These are phyloP conservation scores for Groenewaldozyma auringiensis DNA, from an alignment of 1,139 yeast species.

Conservation along the genomic window DNA sequence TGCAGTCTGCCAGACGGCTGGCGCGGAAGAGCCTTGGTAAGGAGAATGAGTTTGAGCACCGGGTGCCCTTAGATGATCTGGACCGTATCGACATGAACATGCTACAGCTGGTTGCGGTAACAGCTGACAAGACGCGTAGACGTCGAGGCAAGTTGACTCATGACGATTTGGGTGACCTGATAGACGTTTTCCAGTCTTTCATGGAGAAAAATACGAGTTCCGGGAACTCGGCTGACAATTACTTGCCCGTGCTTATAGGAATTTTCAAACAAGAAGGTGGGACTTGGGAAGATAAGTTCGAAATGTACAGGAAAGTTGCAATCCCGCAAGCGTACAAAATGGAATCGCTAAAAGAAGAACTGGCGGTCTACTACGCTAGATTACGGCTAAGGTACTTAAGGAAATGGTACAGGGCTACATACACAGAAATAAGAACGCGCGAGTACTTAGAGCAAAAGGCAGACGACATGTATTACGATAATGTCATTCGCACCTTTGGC, in stretches of 20 bases:
- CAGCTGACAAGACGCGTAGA: constrained; percentile 17
- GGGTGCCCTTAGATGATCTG: constrained; percentile 1
- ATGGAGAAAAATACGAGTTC: constrained; percentile 7
- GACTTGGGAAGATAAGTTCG: background rate
- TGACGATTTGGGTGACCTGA: constrained; percentile 17
- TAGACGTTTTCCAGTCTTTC: constrained; percentile 20
- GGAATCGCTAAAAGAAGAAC: background rate
- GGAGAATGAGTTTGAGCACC: background rate
- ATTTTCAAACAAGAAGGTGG: background rate
- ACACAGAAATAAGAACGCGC: background rate
- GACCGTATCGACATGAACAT: constrained; percentile 16
- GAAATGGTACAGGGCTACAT: background rate
- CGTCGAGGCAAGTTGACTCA: constrained; percentile 2
- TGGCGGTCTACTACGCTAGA: background rate
- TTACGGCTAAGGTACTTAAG: background rate
- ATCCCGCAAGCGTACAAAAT: background rate
- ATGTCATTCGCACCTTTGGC: background rate
- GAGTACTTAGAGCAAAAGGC: background rate
- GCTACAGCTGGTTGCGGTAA: constrained; percentile 17
- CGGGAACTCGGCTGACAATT: background rate
- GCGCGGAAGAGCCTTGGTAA: background rate
- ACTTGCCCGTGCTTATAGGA: background rate
- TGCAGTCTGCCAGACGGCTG: background rate
- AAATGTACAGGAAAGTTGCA: background rate
- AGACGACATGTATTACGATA: background rate